phyloP scores from a whole-genome alignment of 1,139 yeast genomes.

The Hansenula lynferdii region DNA sequence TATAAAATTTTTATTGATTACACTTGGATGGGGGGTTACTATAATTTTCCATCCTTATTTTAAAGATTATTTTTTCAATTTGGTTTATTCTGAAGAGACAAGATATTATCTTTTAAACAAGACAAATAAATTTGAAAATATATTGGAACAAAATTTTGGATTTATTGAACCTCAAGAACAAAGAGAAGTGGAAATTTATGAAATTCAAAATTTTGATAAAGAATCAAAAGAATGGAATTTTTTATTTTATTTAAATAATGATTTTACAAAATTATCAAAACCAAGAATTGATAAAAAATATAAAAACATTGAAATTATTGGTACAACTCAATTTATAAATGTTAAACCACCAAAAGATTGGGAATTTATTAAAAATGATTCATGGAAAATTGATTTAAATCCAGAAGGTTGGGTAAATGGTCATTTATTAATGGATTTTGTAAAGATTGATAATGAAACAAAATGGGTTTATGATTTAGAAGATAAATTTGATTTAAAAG shows the following conservation, averaged over 20 bases:
- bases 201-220: slow-evolving; percentile 54
- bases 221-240: slow-evolving; percentile 54
- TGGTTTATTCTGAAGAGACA: slow-evolving; percentile 56
- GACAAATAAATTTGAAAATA: slow-evolving; percentile 40
- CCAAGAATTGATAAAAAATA: slow-evolving; percentile 25
- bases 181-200: slow-evolving; percentile 59
- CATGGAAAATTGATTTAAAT: slow-evolving; percentile 58
- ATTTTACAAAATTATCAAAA: slow-evolving; percentile 42
- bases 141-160: slow-evolving; percentile 31
- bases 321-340: slow-evolving; percentile 29
- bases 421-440: slow-evolving; percentile 46
- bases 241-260: slow-evolving; percentile 51
- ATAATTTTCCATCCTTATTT: slow-evolving; percentile 51
- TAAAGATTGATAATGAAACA: slow-evolving; percentile 58
- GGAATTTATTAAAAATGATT: slow-evolving; percentile 39
- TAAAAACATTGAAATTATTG: slow-evolving; percentile 16
- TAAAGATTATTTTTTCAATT: slow-evolving; percentile 39
- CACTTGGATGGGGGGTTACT: slow-evolving; percentile 46
- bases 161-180: slow-evolving; percentile 28
- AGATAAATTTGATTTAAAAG: slow-evolving; percentile 9
- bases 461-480: slow-evolving; percentile 75
- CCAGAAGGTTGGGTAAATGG: slow-evolving; percentile 54
- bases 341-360: slow-evolving; percentile 55
- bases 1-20: slow-evolving; percentile 35
- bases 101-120: slow-evolving; percentile 42